Percentiles rank a stretch among this genome's conserved stretches.
Evolutionary conservation across 257 asterid genomes (phyloP).

Genomic region (Avicennia marina): DNA sequence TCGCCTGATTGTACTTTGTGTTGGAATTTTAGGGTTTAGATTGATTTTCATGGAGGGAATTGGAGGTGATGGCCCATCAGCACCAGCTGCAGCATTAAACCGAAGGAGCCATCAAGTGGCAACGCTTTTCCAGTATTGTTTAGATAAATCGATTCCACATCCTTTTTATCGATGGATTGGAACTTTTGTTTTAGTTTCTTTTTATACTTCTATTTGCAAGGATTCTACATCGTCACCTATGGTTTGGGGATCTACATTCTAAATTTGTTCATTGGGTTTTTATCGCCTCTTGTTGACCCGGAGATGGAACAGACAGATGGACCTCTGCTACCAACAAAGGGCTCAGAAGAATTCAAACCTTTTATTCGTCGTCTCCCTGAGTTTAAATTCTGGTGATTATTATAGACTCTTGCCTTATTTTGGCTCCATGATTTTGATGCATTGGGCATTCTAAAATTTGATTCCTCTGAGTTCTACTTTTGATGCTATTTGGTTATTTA

Average conservation of each 20-base stretch:
- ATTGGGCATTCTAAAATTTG: neutral
- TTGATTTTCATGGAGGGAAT: slow-evolving; percentile 43
- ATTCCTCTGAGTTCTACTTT: too few species aligned
- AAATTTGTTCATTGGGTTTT: slow-evolving; percentile 86
- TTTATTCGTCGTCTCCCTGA: slow-evolving; percentile 98
- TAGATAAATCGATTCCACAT: slow-evolving; percentile 94
- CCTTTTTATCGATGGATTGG: slow-evolving; percentile 82
- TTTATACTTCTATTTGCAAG: slow-evolving; percentile 79
- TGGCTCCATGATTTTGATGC: slow-evolving; percentile 1
- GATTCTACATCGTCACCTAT: slow-evolving; percentile 82
- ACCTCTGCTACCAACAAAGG: slow-evolving; percentile 83
- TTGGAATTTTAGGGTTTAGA: slow-evolving; percentile 19
- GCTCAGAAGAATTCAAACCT: slow-evolving; percentile 96
- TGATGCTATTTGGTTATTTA: too few species aligned
- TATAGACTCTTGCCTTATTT: slow-evolving; percentile 10
- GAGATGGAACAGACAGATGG: slow-evolving; percentile 76
- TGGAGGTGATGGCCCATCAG: slow-evolving; percentile 45
- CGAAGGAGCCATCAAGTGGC: slow-evolving; percentile 66
- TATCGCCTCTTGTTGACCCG: slow-evolving; percentile 97
- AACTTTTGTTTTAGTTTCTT: slow-evolving; percentile 38
- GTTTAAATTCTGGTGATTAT: slow-evolving; percentile 83
- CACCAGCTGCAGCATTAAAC: slow-evolving; percentile 70
- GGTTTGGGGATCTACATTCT: slow-evolving; percentile 91
- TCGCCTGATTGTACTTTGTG: too few species aligned
- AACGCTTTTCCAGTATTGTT: slow-evolving; percentile 70